A percentile compares a stretch with the other conserved stretches of the same genome.
phyloP scores from a whole-genome alignment of 805 yeast genomes.

The Wickerhamiella cacticola region DNA sequence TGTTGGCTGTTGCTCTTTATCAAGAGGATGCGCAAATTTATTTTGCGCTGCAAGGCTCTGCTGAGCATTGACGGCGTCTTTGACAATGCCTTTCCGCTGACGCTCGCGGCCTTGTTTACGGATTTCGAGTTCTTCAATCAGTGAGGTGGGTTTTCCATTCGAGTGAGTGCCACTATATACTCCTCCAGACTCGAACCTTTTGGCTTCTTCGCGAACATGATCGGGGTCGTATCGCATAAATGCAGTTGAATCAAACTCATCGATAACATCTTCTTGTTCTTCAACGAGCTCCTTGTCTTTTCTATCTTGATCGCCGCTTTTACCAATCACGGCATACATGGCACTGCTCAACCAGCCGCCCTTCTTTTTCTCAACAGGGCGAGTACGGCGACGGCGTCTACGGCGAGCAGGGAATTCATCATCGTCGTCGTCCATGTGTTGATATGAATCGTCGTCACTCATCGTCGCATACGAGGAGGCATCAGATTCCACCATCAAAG shows the following conservation, averaged over 20 bases:
- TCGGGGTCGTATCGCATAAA: slow-evolving; percentile 26
- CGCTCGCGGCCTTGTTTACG: slow-evolving; percentile 27
- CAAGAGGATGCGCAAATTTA: slow-evolving; percentile 23
- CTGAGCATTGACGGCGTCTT: slow-evolving; percentile 21
- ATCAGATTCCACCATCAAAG: slow-evolving; percentile 11
- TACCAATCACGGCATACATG: slow-evolving; percentile 14
- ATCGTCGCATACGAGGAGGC: slow-evolving; percentile 26
- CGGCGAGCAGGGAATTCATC: not conserved
- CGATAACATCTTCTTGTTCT: slow-evolving; percentile 6
- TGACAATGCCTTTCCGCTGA: slow-evolving; percentile 21
- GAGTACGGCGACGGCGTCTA: slow-evolving; percentile 4
- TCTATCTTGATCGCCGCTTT: slow-evolving; percentile 14
- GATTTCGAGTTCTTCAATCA: slow-evolving; percentile 31
- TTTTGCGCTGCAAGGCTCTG: slow-evolving; percentile 8
- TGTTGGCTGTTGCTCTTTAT: slow-evolving; percentile 22
- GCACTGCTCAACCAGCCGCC: slow-evolving; percentile 10
- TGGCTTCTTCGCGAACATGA: slow-evolving; percentile 20
- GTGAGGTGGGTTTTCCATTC: slow-evolving; percentile 24
- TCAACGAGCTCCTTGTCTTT: slow-evolving; percentile 16
- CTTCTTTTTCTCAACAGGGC: not conserved
- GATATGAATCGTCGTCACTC: slow-evolving; percentile 24
- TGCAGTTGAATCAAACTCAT: slow-evolving; percentile 20
- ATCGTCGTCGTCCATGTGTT: slow-evolving; percentile 10
- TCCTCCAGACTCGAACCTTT: slow-evolving; percentile 23
- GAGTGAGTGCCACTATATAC: slow-evolving; percentile 15